These are phyloP conservation scores for Penicillium ochrochloron DNA, from an alignment of 495 filamentous ascomycete species.

Conservation along the genomic window DNA sequence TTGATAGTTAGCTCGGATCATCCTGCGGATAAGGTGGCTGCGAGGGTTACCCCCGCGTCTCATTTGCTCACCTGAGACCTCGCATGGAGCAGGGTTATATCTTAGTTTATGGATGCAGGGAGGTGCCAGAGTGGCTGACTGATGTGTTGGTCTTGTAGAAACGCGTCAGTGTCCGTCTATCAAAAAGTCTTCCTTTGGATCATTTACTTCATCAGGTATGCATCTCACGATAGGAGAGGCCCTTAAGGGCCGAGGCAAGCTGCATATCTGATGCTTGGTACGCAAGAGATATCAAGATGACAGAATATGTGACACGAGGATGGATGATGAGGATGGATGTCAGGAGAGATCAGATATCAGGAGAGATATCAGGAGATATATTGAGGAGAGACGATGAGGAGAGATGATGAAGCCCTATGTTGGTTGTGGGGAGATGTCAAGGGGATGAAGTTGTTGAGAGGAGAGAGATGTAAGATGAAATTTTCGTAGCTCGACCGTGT, in stretches of 20 bases:
- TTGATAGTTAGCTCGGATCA: not conserved
- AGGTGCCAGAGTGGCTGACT: not conserved
- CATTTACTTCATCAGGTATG: not conserved
- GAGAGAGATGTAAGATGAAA: not conserved
- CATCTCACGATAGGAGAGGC: not conserved
- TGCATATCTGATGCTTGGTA: not conserved
- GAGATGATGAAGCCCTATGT: not conserved
- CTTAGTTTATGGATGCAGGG: not conserved
- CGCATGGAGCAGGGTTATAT: not conserved
- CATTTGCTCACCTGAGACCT: not conserved
- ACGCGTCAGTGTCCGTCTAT: not conserved
- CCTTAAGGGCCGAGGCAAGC: not conserved
- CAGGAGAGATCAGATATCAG: not conserved
- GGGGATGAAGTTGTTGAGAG: not conserved
- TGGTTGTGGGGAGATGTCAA: not conserved
- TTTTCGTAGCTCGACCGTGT: not conserved
- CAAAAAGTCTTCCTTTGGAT: not conserved
- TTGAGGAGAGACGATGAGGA: too few relatives aligned
- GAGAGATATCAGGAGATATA: too few relatives aligned
- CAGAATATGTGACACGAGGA: too few relatives aligned
- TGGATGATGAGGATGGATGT: not conserved
- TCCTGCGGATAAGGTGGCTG: not conserved
- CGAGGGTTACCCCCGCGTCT: not conserved
- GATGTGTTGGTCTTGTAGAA: not conserved
- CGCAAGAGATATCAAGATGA: too few relatives aligned